Base-by-base conservation (phyloP, 768 basidiomycete species). In the Tulasnella calospora region DNA sequence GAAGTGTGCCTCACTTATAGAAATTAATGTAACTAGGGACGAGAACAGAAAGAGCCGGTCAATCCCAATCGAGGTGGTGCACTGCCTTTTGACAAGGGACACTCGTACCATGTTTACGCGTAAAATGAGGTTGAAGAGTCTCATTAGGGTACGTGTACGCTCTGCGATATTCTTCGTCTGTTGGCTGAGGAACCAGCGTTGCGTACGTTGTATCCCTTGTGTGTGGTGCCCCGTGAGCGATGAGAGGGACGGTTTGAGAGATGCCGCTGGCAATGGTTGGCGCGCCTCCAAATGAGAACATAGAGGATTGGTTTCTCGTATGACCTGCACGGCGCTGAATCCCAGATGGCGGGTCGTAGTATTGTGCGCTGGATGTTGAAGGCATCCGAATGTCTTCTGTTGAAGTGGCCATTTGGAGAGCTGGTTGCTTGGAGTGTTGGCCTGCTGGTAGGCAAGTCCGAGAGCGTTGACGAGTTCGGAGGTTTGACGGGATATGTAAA, bases 101-200 rank as follows among this genome's bases (percentile, higher is more conserved):
- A 38, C 38, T 38, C 38, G 33, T n/a, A 72, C 71, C 71, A 40
- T 72, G 71, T 40, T 30, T 23, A 72, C 38, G 71, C 7, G 30
- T 36, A 15, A 72, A 72, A 72, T 46, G 71, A 72, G 71, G 71
- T 40, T 38, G 71, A 30, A 72, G 71, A 4, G 36, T 72, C 13
- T 38, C 38, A 21, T 72, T 72, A 5, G 71, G 71, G 15, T 72
- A 72, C 12, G 30, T 67, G 30, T 30, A 67, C 6, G 61, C 61
- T 15, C 15, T 67, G 61, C 61, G 30, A 27, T 35, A 67, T 33
- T 67, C 61, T 67, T 67, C 61, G 61, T 67, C 61, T 3, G 61
- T 67, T 0, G 61, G 61, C 61, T 67, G 61, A 12, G 61, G 3
- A 17, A 67, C 33, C 1, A 67, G 30, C 3, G 61, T 33, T 12